Conservation (phyloP, 805 yeast genomes). For the Ogataea saltuana region DNA sequence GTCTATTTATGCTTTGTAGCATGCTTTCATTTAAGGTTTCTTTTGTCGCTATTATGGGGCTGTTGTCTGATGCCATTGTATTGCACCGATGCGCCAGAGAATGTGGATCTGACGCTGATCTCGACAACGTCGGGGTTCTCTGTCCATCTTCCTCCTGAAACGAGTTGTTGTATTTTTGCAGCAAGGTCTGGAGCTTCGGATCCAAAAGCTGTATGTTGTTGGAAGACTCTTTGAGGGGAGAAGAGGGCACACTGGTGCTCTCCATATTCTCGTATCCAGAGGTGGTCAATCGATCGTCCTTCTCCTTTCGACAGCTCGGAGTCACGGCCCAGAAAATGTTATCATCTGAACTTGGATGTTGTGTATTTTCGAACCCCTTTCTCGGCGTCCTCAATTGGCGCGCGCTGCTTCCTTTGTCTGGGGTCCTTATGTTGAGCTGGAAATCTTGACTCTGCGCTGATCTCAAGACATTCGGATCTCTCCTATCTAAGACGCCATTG, state of each 20-base stretch:
- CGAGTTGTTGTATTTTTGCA: slow-evolving; percentile 45
- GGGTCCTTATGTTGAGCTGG: slow-evolving; percentile 25
- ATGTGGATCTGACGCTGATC: slow-evolving; percentile 33
- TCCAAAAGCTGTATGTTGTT: slow-evolving; percentile 26
- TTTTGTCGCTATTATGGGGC: slow-evolving; percentile 30
- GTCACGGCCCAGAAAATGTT: slow-evolving; percentile 44
- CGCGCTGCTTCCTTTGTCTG: slow-evolving; percentile 14
- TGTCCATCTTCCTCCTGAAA: slow-evolving; percentile 30
- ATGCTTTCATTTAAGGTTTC: slow-evolving; percentile 29
- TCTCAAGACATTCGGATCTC: slow-evolving; percentile 23
- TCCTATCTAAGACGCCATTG: slow-evolving; percentile 9
- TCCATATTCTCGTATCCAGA: slow-evolving; percentile 18
- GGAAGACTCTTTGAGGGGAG: slow-evolving; percentile 40
- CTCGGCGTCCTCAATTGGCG: slow-evolving; percentile 9
- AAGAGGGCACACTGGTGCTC: slow-evolving; percentile 37
- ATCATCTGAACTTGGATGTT: slow-evolving; percentile 37
- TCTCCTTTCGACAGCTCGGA: slow-evolving; percentile 32
- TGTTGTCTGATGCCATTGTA: slow-evolving; percentile 10
- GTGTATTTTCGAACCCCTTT: slow-evolving; percentile 12
- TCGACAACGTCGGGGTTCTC: slow-evolving; percentile 36
- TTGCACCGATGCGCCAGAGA: slow-evolving; percentile 36
- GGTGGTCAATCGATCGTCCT: slow-evolving; percentile 14
- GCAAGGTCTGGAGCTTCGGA: slow-evolving; percentile 33
- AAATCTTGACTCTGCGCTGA: slow-evolving; percentile 18
- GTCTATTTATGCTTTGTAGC: slow-evolving; percentile 40